phyloP scores from a whole-genome alignment of 2,329 filamentous ascomycete genomes.

The Pseudocercospora vitis region DNA sequence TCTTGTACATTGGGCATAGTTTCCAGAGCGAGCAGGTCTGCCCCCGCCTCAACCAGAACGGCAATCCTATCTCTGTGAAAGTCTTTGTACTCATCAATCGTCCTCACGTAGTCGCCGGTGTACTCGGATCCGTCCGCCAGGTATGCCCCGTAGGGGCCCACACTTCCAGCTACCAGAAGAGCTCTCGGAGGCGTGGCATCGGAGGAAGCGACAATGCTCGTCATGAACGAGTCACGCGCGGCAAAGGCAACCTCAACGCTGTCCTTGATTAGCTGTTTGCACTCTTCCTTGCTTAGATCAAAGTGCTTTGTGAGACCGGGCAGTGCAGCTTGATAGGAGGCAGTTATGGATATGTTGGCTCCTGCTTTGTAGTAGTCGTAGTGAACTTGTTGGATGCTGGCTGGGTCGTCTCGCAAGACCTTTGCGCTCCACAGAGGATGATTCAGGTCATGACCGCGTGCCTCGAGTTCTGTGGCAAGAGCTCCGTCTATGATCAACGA shows the following conservation, averaged over 20 bases:
- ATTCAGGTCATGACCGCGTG: constrained; percentile 45
- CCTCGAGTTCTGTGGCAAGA: constrained; percentile 50
- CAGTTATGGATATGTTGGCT: constrained; percentile 50
- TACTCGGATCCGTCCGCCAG: constrained; percentile 51
- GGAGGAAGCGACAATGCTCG: background rate
- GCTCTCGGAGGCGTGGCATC: constrained; percentile 14
- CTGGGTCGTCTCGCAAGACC: constrained; percentile 42
- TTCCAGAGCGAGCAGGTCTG: constrained; percentile 48
- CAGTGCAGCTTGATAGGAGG: constrained; percentile 50
- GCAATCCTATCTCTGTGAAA: constrained; percentile 48
- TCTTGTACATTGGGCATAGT: constrained; percentile 47
- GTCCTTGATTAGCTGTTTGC: constrained; percentile 40
- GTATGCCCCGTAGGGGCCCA: constrained; percentile 52
- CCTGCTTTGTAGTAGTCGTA: constrained; percentile 47
- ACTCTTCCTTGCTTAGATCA: constrained; percentile 35
- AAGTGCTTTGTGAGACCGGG: constrained; percentile 44
- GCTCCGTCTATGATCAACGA: constrained; percentile 49
- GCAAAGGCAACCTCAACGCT: constrained; percentile 45
- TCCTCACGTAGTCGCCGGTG: constrained; percentile 43
- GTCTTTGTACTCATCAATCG: constrained; percentile 36
- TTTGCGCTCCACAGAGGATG: constrained; percentile 49
- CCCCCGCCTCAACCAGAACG: constrained; percentile 44
- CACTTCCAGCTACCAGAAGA: constrained; percentile 46
- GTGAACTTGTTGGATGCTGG: constrained; percentile 46
- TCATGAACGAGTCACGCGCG: constrained; percentile 34